These are phyloP conservation scores for Hyaloscypha hepaticicola DNA, from an alignment of 495 filamentous ascomycete species.

Conservation along the genomic window DNA sequence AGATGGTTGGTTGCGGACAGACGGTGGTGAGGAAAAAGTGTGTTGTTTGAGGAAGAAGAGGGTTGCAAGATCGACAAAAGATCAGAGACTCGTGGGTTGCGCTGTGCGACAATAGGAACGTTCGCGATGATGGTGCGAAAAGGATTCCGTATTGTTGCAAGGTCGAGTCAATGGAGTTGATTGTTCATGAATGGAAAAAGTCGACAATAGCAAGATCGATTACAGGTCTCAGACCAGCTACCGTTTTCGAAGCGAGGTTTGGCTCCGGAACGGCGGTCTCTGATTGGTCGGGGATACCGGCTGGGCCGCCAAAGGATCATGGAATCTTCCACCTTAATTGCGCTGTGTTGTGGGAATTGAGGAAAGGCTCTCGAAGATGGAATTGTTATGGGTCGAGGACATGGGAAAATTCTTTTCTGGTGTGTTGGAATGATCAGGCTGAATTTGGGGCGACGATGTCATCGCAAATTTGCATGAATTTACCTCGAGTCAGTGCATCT, in stretches of 20 bases:
- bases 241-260: not conserved
- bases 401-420: not conserved
- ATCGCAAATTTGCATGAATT: not conserved
- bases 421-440: not conserved
- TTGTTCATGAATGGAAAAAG: not conserved
- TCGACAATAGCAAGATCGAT: conserved; percentile 14
- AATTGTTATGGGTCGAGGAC: not conserved
- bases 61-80: not conserved
- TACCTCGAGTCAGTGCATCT: not conserved
- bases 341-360: not conserved
- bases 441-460: not conserved
- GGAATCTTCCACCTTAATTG: not conserved
- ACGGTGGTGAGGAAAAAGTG: not conserved
- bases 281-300: not conserved
- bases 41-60: conserved; percentile 1
- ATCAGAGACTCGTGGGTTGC: not conserved
- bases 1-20: not conserved
- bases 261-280: not conserved
- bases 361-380: not conserved
- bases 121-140: not conserved
- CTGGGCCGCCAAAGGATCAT: not conserved
- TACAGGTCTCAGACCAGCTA: not conserved
- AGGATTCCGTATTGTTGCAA: not conserved
- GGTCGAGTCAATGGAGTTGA: not conserved
- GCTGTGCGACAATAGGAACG: not conserved